Evolutionary conservation across 2,329 filamentous ascomycete genomes (phyloP).

Genomic region (Apiospora koreana): DNA sequence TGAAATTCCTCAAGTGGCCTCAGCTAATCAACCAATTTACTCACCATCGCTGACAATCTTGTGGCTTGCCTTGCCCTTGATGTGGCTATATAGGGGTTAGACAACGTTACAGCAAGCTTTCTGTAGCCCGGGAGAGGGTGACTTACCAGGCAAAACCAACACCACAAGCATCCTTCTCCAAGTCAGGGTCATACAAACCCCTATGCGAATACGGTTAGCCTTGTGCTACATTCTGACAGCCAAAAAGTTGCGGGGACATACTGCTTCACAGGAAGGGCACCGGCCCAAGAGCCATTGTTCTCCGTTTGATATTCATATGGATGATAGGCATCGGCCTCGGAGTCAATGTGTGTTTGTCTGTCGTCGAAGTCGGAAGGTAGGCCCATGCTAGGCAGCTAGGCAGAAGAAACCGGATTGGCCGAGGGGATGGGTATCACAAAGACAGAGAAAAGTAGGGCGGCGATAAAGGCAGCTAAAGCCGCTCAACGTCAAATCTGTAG

Average conservation of each 20-base stretch:
- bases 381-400: constrained; percentile 68
- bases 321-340: constrained; percentile 60
- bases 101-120: background rate
- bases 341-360: constrained; percentile 63
- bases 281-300: constrained; percentile 87
- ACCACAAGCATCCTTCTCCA: constrained; percentile 99
- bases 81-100: constrained; percentile 64
- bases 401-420: background rate
- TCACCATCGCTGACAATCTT: constrained; percentile 98
- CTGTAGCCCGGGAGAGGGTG: background rate
- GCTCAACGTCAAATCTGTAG: constrained; percentile 20
- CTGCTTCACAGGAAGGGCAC: constrained; percentile 95
- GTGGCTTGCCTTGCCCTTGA: constrained; percentile 95
- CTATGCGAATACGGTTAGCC: constrained; percentile 33
- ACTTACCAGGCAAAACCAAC: constrained; percentile 93
- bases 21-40: constrained; percentile 30
- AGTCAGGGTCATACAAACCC: constrained; percentile 92
- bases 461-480: constrained; percentile 28
- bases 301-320: constrained; percentile 86
- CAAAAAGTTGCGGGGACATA: constrained; percentile 34
- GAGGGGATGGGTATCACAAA: background rate
- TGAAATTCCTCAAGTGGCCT: constrained; percentile 4
- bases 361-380: constrained; percentile 67
- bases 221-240: background rate
- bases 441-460: constrained; percentile 13